phyloP scores from a whole-genome alignment of 768 basidiomycete species.

The Mycena pura region DNA sequence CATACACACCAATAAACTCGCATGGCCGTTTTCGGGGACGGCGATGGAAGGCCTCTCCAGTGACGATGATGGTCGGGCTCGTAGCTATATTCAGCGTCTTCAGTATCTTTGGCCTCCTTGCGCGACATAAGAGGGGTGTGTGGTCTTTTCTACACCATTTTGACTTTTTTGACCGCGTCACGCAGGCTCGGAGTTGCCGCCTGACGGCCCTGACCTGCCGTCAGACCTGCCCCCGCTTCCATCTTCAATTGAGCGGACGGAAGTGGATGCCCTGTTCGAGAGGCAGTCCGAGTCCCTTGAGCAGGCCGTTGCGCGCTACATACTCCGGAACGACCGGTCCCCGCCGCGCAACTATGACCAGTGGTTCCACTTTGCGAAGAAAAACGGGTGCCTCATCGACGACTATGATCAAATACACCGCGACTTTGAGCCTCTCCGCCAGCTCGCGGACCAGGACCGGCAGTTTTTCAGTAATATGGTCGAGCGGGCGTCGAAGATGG shows the following conservation, averaged over 20 bases:
- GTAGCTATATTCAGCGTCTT: too few species aligned
- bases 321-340: background rate
- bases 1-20: too few species aligned
- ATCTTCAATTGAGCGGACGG: too few species aligned
- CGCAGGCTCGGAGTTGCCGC: too few species aligned
- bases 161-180: too few species aligned
- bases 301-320: conserved; percentile 9
- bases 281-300: conserved; percentile 11
- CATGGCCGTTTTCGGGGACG: too few species aligned
- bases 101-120: too few species aligned
- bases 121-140: too few species aligned
- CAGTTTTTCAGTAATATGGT: conserved; percentile 16
- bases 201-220: too few species aligned
- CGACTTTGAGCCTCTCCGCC: conserved; percentile 17
- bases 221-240: background rate
- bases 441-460: conserved; percentile 7
- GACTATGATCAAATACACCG: conserved; percentile 14
- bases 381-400: conserved; percentile 13
- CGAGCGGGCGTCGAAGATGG: background rate
- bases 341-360: conserved; percentile 8
- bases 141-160: too few species aligned
- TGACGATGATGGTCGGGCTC: too few species aligned
- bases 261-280: background rate
- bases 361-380: conserved; percentile 9
- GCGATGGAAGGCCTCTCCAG: too few species aligned